Conservation (phyloP, 106 monocot species). For the Chionographis japonica region DNA sequence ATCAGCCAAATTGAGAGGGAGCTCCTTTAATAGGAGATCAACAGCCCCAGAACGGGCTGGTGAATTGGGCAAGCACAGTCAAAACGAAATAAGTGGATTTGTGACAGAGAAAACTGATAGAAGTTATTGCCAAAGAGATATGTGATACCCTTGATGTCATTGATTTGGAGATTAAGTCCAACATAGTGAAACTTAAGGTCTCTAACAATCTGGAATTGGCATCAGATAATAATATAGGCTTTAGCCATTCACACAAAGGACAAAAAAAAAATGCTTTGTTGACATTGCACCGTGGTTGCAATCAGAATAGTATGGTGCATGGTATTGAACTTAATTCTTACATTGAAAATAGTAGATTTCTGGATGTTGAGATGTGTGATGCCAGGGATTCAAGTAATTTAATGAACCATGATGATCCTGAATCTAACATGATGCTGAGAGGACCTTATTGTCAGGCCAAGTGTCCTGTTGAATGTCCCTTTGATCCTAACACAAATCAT, state of each 20-base stretch:
- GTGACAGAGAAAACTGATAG: constrained; percentile 6
- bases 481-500: constrained; percentile 2
- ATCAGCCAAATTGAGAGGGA: constrained; percentile 30
- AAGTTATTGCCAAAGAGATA: constrained; percentile 15
- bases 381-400: no score
- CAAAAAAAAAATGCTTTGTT: no score
- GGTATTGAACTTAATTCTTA: no score
- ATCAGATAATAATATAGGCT: not conserved
- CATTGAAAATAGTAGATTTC: no score
- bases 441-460: no score
- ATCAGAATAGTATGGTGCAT: no score
- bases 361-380: no score
- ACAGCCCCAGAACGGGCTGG: constrained; percentile 3
- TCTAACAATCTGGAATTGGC: not conserved
- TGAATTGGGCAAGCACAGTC: constrained; percentile 8
- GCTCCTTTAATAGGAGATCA: constrained; percentile 14
- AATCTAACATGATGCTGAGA: no score
- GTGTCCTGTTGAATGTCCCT: no score
- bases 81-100: constrained; percentile 1
- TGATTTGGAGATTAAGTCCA: constrained; percentile 21
- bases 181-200: constrained; percentile 1
- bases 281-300: no score
- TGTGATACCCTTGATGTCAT: constrained; percentile 16
- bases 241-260: not conserved
- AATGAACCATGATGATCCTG: no score